Evolutionary conservation across 192 early-diverging fungal species (phyloP), one percentile per base, ranked within the genome.

Genomic region (Coemansia sp.): DNA sequence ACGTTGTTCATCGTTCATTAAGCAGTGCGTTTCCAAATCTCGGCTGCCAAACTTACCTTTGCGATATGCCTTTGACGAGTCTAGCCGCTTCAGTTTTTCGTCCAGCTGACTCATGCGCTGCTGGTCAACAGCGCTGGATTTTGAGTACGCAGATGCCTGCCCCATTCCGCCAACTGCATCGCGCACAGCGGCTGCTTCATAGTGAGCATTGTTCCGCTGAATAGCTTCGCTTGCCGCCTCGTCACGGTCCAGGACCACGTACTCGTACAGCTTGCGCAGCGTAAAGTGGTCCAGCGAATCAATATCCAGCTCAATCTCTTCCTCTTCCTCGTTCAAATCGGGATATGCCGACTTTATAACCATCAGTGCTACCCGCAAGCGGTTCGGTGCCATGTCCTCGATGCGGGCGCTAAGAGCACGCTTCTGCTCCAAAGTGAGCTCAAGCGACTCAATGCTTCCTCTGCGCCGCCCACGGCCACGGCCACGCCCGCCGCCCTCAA

Each of bases 301-400:
- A 72, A 98, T 96, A 56, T 98, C 96, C 59, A 98, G 80, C 65
- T 97, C 94, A 54, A 97, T 92, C 69, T 97, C 94, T 36, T 90
- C 89, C 53, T 89, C 84, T 11, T 80, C 82, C 30, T 78, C 75
- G 57, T 78, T 78, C 23, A 78, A 51, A n/a, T 78, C 75, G 0
- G 75, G 75, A 31, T 71, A 71, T 12, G 75, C 75, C 0, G 75
- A 78, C 26, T 78, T 78, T 53, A 78, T 78, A 16, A 78, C 71
- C 64, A 73, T 67, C 43, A 68, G 56, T 37, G 70, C 65, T 20
- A 79, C 69, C 8, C 60, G 70, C 40, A 72, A 51, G 8, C 70
- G 58, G 31, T 69, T 69, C 11, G 56, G 52, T 12, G 61, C 56
- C 31, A 73, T 50, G 11, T 73, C 66, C 26, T 68, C 70, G 36